Conservation (phyloP, 352 stramenopile genomes). For the Globisporangium acanthophoron region DNA sequence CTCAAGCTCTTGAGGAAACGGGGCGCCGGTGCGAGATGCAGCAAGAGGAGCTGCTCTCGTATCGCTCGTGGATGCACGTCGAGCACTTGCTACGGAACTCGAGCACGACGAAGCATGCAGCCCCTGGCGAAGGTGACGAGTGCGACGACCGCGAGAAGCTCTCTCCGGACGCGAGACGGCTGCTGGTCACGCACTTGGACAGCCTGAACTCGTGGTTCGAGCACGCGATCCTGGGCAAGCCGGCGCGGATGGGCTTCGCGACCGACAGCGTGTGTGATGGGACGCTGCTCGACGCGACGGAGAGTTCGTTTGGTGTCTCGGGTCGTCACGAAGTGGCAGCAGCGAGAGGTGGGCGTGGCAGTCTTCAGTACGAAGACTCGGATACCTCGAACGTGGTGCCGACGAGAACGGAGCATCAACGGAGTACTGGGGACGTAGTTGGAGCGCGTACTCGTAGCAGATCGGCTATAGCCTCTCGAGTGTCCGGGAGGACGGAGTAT, state of each 20-base stretch:
- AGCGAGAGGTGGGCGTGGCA: background rate
- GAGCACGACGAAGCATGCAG: background rate
- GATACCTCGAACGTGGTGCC: background rate
- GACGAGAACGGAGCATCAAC: background rate
- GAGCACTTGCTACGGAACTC: background rate
- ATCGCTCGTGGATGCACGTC: conserved; percentile 3
- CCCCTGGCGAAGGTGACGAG: background rate
- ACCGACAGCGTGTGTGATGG: background rate
- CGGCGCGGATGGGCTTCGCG: background rate
- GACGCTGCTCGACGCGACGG: conserved; percentile 2
- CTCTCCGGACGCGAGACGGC: conserved; percentile 12
- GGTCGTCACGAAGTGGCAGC: background rate
- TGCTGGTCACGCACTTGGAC: conserved; percentile 36
- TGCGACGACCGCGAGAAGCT: background rate
- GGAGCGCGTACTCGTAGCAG: too few species aligned
- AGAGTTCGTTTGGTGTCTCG: background rate
- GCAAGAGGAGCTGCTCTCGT: conserved; percentile 8
- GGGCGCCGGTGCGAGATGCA: conserved; percentile 10
- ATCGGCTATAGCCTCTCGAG: background rate
- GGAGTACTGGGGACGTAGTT: too few species aligned
- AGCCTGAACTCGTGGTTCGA: conserved; percentile 53
- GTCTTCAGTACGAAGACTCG: background rate
- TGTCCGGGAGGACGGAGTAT: background rate
- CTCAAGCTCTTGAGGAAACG: background rate
- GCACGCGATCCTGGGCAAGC: conserved; percentile 27